Percentiles rank a stretch among this genome's conserved stretches.
Conservation (phyloP, 192 early-diverging fungal genomes). For the Kickxella alabastrina region DNA sequence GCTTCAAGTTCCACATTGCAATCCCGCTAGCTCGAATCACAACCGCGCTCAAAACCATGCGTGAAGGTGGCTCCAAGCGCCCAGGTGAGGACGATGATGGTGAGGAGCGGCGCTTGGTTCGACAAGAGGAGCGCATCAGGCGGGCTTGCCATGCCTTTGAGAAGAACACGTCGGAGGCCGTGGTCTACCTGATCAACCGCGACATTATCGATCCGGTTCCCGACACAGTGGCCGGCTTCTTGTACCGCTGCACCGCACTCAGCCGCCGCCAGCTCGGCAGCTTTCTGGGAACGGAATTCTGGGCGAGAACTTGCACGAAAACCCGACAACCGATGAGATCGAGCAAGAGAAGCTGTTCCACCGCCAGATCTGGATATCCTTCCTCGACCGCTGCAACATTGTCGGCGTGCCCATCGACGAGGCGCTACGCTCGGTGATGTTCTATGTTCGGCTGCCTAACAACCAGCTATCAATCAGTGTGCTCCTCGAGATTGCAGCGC, state of each 20-base stretch:
- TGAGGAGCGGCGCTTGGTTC: constrained; percentile 37
- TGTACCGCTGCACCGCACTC: constrained; percentile 51
- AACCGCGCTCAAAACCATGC: constrained; percentile 26
- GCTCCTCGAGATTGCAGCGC: constrained; percentile 44
- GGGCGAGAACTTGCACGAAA: constrained; percentile 48
- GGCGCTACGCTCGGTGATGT: constrained; percentile 49
- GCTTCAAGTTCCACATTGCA: constrained; percentile 41
- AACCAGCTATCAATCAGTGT: constrained; percentile 36
- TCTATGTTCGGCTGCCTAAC: constrained; percentile 46
- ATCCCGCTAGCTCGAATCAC: constrained; percentile 27
- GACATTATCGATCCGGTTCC: constrained; percentile 41
- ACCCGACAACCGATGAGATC: constrained; percentile 39
- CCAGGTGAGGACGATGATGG: constrained; percentile 39
- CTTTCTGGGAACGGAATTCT: constrained; percentile 48
- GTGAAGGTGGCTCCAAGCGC: constrained; percentile 46
- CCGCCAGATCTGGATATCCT: constrained; percentile 44
- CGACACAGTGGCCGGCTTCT: constrained; percentile 42
- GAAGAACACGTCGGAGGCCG: constrained; percentile 46
- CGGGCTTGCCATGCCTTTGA: constrained; percentile 47
- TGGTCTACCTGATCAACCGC: constrained; percentile 47
- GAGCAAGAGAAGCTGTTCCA: constrained; percentile 50
- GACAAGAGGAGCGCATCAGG: constrained; percentile 48
- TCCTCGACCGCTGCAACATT: constrained; percentile 48
- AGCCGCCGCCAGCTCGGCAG: constrained; percentile 46
- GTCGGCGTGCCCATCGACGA: constrained; percentile 49